Base-by-base conservation (phyloP, 1,139 yeast species). In the Debaryomyces sp. region DNA sequence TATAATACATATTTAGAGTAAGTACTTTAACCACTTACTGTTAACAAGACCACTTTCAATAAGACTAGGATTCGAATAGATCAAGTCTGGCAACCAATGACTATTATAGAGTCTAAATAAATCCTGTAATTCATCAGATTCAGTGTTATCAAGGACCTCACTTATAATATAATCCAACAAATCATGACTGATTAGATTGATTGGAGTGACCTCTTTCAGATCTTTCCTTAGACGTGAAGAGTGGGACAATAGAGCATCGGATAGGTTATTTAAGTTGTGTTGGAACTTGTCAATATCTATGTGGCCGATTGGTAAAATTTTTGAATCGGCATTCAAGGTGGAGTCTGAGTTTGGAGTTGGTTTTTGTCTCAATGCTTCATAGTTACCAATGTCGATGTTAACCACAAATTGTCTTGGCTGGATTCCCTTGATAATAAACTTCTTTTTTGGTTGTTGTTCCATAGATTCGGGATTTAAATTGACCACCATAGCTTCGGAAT, bases 401-500 rank as follows among this genome's bases (percentile, higher is more conserved):
- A 74, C 80, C 1, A 72, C 76, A 56, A 68, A 71, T 52, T 73
- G 80, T 46, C 81, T 66, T 12, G 81, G 80, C 53, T 68, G 72
- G 40, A 94, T 89, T 8, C 99, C 99, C 68, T 89, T 89, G 59
- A 94, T 92, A 44, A 94, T 90, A 61, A 94, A 94, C 65, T 87
- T 87, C 61, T 89, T 85, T 56, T 72, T 73, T 2, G 74, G 67
- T 7, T 85, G 86, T 7, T 66, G 66, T 30, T 80, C 80, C 1
- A 79, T 76, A 12, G 75, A 70, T 30, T 75, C 66, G 2, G 55
- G 35, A 4, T 63, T 63, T 50, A 82, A 75, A 48, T 74, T 75
- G 15, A 92, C 83, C 15, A 94, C 98, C 92, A 91, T 91, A 1
- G 99, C 97, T 50, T 90, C 89, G 1, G 97, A 90, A 57, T 85